Base-by-base conservation (phyloP, 2,329 filamentous ascomycete species). In the Proliferodiscus dingleyae region DNA sequence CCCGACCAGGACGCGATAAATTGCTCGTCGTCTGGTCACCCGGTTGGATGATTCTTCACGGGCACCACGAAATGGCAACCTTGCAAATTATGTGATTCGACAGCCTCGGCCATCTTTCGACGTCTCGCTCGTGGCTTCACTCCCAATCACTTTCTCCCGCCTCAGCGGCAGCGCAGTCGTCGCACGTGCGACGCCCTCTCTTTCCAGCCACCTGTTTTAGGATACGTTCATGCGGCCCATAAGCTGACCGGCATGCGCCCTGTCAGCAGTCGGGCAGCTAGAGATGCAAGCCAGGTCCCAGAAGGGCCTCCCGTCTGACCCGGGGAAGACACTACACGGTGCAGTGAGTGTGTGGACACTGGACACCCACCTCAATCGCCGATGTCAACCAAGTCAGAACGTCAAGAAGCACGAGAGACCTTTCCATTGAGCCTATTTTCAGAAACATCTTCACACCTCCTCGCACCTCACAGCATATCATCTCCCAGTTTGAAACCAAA, bases 71-170 rank as follows among this genome's bases (percentile, higher is more conserved):
- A 46, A 41, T 36, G 15, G 30, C 22, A 40, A n/a, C 24, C 23
- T 29, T 16, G 15, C 9, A 28, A 34, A 41, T 46, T 46, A 28
- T 46, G 16, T 46, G 43, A 46, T 46, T 46, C 37, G 43, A 26
- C 38, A 19, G 24, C 24, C 22, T 16, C 5, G 15, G 38, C 38
- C 23, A 9, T 5, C n/a, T n/a, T 41, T 30, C n/a, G 8, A 8
- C 13, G 16, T 8, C 32, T n/a, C 29, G 11, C 13, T 8, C 22
- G 26, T 23, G n/a, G 18, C 1, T 28, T n/a, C 13, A 11, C 7
- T 21, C 15, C 19, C 23, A 15, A 40, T 15, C 15, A 10, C 18
- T 22, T 37, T 37, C 21, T 9, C 21, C n/a, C 37, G 3, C n/a
- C 16, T 9, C 32, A 33, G 16, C 32, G 16, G 24, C 11, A 26